Evolutionary conservation across 2,329 filamentous ascomycete species (phyloP), one percentile per base, ranked within the genome.

Genomic region (Thermothelomyces thermophilus): DNA sequence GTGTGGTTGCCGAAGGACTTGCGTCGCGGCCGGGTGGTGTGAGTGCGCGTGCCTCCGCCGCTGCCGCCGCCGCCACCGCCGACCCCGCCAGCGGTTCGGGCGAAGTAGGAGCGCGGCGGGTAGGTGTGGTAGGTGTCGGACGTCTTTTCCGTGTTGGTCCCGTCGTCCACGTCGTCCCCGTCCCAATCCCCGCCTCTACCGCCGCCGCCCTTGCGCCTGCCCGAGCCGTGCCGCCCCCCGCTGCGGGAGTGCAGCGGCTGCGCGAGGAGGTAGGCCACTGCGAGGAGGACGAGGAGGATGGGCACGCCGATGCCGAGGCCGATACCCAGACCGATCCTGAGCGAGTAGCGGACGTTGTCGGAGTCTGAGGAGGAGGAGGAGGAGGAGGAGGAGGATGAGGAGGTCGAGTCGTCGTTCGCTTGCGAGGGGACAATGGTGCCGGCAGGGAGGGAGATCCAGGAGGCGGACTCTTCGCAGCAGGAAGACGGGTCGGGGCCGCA

Each of bases 221-320:
- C 24, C 5, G 24, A 5, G 5, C 24, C 19, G 20, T 24, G 5
- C 19, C n/a, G n/a, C n/a, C n/a, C n/a, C n/a, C n/a, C n/a, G n/a
- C 19, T 26, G 19, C 41, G 46, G 20, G 19, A 17, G 37, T 31
- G 42, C 8, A 48, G 43, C 11, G 51, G 55, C 9, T 40, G 44
- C 11, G 44, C 28, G 17, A 57, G 53, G 24, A 57, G 46, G 50
- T 51, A 55, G 45, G 46, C 50, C 3, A 57, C 46, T 3, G 49
- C 48, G 3, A 39, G 9, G 17, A 58, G 53, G 16, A 51, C 45
- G 13, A 56, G 48, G n/a, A 58, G 45, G 49, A 58, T 51, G 34
- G 56, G 56, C 17, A 58, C 8, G 39, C 56, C 56, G 22, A 58
- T 44, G 19, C 56, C 56, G 8, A 58, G 46, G 22, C 56, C 56